Evolutionary conservation across 441 rosid species (phyloP).

Genomic region (Jatropha podagrica): DNA sequence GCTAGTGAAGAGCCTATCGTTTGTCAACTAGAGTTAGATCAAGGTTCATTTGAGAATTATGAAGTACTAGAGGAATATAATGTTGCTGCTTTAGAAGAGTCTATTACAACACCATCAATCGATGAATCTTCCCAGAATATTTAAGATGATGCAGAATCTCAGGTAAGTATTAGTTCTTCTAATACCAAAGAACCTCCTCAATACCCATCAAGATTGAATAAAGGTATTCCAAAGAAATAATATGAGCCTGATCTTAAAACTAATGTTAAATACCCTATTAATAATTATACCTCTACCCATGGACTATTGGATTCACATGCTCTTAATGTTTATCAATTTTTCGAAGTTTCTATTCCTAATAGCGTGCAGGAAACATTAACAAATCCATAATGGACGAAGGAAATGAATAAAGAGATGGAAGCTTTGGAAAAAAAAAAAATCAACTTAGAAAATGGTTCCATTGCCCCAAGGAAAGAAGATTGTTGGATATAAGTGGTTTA

Average conservation of each 20-base stretch:
- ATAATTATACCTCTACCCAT: neutral
- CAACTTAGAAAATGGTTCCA: neutral
- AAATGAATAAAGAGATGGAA: constrained; percentile 30
- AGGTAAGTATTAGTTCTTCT: neutral
- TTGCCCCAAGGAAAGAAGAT: neutral
- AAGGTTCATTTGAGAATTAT: no score
- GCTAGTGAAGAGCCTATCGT: no score
- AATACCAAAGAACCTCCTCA: neutral
- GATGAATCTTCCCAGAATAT: no score
- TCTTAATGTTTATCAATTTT: neutral
- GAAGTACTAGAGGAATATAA: no score
- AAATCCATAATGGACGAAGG: constrained; percentile 31
- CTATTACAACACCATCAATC: no score
- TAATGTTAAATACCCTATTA: neutral
- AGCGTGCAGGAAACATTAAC: constrained; percentile 4
- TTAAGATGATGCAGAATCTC: neutral
- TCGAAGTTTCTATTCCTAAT: neutral
- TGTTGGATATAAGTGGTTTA: neutral
- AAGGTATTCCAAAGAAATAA: neutral
- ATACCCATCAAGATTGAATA: neutral
- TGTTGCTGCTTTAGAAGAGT: no score
- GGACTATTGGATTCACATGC: neutral
- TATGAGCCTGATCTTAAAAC: neutral
- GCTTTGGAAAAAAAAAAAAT: constrained; percentile 2
- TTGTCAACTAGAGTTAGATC: no score